A percentile compares a stretch with the other conserved stretches of the same genome.
Evolutionary conservation across 306 rosid species (phyloP).

Genomic region (Echinosophora koreensis): DNA sequence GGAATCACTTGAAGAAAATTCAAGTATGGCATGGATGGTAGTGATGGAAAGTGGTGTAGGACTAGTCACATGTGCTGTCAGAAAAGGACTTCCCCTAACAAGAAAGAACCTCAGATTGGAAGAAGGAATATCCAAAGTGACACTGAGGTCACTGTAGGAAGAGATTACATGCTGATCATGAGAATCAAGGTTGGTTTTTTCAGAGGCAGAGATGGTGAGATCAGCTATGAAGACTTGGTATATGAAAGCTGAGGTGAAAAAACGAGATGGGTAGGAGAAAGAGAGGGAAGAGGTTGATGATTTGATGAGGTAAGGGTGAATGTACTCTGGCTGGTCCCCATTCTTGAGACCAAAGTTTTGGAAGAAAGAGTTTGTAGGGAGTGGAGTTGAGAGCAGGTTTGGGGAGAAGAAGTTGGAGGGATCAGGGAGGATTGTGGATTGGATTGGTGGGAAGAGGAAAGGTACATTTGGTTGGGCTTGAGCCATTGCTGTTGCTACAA

Average conservation of each 20-base stretch:
- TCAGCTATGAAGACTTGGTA: conserved; percentile 68
- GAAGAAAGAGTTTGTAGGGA: conserved; percentile 45
- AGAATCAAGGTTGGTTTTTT: conserved; percentile 18
- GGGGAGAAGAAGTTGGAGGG: conserved; percentile 43
- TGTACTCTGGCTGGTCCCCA: conserved; percentile 29
- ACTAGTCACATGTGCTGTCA: conserved; percentile 55
- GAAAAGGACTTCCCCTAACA: conserved; percentile 79
- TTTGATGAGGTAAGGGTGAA: conserved; percentile 41
- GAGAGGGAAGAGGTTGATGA: conserved; percentile 33
- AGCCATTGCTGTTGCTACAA: too few relatives aligned
- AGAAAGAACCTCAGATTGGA: conserved; percentile 67
- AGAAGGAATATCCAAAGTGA: conserved; percentile 71
- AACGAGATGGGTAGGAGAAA: conserved; percentile 65
- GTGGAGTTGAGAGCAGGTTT: conserved; percentile 26
- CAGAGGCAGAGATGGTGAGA: conserved; percentile 66
- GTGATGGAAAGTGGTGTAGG: conserved; percentile 52
- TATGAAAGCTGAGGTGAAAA: conserved; percentile 53
- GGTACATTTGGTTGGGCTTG: conserved; percentile 16
- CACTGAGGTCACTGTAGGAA: conserved; percentile 66
- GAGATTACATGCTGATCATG: conserved; percentile 57
- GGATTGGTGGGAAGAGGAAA: conserved; percentile 63
- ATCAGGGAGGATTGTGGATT: conserved; percentile 67
- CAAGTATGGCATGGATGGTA: conserved; percentile 45
- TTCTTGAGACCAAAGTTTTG: conserved; percentile 37
- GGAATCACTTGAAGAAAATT: conserved; percentile 48